phyloP scores from a whole-genome alignment of 2,329 filamentous ascomycete genomes.

The Claviceps sorghi region DNA sequence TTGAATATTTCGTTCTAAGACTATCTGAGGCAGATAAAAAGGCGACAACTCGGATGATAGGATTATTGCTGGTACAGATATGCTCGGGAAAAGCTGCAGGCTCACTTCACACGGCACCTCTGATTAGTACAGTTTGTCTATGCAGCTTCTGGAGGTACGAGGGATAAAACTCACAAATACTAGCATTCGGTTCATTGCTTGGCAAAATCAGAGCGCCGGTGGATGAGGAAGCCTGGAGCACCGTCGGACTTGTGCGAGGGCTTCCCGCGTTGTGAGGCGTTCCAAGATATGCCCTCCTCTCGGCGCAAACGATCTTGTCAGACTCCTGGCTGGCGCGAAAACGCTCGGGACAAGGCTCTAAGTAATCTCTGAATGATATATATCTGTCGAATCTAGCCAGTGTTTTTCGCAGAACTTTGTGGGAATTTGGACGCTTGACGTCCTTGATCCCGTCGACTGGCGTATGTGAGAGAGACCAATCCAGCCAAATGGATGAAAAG shows the following conservation, averaged over 20 bases:
- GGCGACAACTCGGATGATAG: not conserved
- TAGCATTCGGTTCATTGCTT: not conserved
- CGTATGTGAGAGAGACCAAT: not conserved
- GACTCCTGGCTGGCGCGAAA: slow-evolving; percentile 30
- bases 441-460: not conserved
- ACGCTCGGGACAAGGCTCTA: slow-evolving; percentile 24
- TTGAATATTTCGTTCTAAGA: not conserved
- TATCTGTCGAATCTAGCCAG: slow-evolving; percentile 30
- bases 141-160: not conserved
- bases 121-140: not conserved
- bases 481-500: not conserved
- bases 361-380: slow-evolving; percentile 27
- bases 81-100: not conserved
- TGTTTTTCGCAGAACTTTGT: not conserved
- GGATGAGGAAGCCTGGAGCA: not conserved
- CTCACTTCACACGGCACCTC: not conserved
- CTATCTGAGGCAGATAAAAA: not conserved
- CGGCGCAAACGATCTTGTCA: slow-evolving; percentile 26
- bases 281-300: slow-evolving; percentile 26
- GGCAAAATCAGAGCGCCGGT: not conserved
- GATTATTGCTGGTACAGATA: not conserved
- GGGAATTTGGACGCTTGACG: not conserved
- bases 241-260: not conserved
- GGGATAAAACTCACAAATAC: not conserved
- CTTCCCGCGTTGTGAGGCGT: not conserved